Conservation (phyloP, 495 filamentous ascomycete genomes). For the Hypoxylon lienhwacheense region DNA sequence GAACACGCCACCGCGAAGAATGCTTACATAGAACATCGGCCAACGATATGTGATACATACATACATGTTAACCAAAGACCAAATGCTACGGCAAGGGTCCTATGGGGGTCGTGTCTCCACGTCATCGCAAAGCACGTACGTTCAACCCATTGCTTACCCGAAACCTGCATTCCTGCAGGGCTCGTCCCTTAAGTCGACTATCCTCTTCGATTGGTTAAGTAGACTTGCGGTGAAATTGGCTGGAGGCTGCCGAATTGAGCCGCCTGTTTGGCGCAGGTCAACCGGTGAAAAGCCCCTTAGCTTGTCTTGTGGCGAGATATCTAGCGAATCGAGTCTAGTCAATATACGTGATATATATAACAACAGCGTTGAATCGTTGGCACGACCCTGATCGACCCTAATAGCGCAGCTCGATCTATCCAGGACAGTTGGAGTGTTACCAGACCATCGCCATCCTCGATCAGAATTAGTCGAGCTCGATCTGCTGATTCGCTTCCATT, state of each 20-base stretch:
- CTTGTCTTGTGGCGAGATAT: constrained; percentile 11
- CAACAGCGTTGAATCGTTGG: too few relatives aligned
- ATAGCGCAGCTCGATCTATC: too few relatives aligned
- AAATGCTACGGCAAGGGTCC: neutral
- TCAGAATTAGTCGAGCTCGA: constrained; percentile 3
- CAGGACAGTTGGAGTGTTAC: too few relatives aligned
- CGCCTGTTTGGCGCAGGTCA: constrained; percentile 12
- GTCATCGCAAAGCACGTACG: constrained; percentile 1
- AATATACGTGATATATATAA: neutral
- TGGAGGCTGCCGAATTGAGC: constrained; percentile 24
- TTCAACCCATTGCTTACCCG: constrained; percentile 9
- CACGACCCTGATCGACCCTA: too few relatives aligned
- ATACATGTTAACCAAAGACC: neutral
- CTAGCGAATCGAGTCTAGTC: neutral
- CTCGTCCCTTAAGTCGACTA: neutral
- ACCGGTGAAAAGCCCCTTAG: neutral
- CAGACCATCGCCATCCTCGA: neutral
- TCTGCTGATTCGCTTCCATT: too few relatives aligned
- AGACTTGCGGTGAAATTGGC: constrained; percentile 24
- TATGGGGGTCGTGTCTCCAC: constrained; percentile 3
- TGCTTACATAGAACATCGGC: too few relatives aligned
- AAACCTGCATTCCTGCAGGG: constrained; percentile 22
- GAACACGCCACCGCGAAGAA: constrained; percentile 27
- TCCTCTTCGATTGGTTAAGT: neutral
- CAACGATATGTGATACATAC: constrained; percentile 6